phyloP scores from a whole-genome alignment of 1,139 yeast genomes.

The Saccharomyces hybrid region DNA sequence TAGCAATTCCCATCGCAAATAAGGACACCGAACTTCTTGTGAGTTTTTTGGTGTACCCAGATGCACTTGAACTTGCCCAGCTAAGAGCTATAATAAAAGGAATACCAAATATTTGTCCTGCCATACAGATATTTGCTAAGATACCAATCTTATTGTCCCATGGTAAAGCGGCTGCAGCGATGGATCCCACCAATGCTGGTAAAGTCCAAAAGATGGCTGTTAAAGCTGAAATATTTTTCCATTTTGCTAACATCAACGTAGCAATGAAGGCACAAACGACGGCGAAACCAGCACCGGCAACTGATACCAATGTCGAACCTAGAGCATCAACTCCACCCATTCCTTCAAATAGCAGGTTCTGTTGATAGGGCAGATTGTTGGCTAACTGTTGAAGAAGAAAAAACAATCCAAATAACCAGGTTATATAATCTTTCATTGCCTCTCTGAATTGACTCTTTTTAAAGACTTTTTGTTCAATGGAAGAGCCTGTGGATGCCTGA shows the following conservation, averaged over 20 bases:
- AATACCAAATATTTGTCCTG: constrained; percentile 37
- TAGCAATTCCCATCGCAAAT: constrained; percentile 36
- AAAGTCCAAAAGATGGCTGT: constrained; percentile 36
- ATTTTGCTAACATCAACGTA: constrained; percentile 22
- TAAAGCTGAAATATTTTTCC: constrained; percentile 28
- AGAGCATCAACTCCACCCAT: constrained; percentile 39
- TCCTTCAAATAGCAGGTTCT: constrained; percentile 37
- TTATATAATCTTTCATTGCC: constrained; percentile 40
- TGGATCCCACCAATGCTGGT: constrained; percentile 40
- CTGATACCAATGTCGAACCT: constrained; percentile 45
- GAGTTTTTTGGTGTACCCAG: constrained; percentile 40
- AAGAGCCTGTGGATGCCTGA: constrained; percentile 35
- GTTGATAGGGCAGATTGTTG: constrained; percentile 42
- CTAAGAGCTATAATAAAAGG: constrained; percentile 39
- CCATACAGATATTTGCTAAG: constrained; percentile 37
- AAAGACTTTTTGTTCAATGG: constrained; percentile 40
- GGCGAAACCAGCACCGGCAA: constrained; percentile 43
- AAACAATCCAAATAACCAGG: constrained; percentile 39
- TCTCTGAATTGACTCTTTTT: constrained; percentile 40
- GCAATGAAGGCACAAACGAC: constrained; percentile 33
- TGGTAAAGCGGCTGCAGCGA: constrained; percentile 38
- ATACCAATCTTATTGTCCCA: constrained; percentile 38
- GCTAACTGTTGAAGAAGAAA: constrained; percentile 39
- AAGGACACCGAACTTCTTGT: constrained; percentile 37
- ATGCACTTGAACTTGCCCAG: constrained; percentile 32